phyloP scores from a whole-genome alignment of 768 basidiomycete genomes.

The Tulasnella calospora region DNA sequence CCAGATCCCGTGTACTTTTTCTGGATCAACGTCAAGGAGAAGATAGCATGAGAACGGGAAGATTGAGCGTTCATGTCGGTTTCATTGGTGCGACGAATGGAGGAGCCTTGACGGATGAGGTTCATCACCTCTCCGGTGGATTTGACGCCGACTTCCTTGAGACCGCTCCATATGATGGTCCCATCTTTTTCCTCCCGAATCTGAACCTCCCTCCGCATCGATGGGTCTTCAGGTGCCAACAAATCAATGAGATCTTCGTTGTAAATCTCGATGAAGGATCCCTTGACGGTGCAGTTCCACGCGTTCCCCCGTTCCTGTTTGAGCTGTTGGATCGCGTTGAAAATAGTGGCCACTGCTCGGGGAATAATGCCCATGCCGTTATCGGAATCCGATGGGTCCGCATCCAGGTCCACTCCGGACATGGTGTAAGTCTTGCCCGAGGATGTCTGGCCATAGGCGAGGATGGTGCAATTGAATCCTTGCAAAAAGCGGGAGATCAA shows the following conservation, averaged over 20 bases:
- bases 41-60: conserved; percentile 97
- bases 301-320: conserved; percentile 68
- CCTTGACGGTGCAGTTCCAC: conserved; percentile 78
- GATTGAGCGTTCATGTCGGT: conserved; percentile 99
- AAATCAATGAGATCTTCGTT: conserved; percentile 99
- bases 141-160: conserved; percentile 86
- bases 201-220: conserved; percentile 71
- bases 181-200: conserved; percentile 98
- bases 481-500: conserved; percentile 83
- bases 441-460: conserved; percentile 96
- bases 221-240: conserved; percentile 65
- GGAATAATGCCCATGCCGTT: conserved; percentile 95
- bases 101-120: conserved; percentile 81
- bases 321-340: conserved; percentile 66
- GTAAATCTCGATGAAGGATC: conserved; percentile 95
- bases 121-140: conserved; percentile 91
- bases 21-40: conserved; percentile 90
- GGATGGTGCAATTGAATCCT: conserved; percentile 95
- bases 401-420: conserved; percentile 90
- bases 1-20: conserved; percentile 74
- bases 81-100: conserved; percentile 89
- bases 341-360: conserved; percentile 84
- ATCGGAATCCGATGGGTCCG: conserved; percentile 72
- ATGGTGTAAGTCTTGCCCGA: conserved; percentile 97
- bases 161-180: conserved; percentile 93